Evolutionary conservation across 306 rosid genomes (phyloP), one percentile per base, ranked within the genome.

Genomic region (Quercus robur): DNA sequence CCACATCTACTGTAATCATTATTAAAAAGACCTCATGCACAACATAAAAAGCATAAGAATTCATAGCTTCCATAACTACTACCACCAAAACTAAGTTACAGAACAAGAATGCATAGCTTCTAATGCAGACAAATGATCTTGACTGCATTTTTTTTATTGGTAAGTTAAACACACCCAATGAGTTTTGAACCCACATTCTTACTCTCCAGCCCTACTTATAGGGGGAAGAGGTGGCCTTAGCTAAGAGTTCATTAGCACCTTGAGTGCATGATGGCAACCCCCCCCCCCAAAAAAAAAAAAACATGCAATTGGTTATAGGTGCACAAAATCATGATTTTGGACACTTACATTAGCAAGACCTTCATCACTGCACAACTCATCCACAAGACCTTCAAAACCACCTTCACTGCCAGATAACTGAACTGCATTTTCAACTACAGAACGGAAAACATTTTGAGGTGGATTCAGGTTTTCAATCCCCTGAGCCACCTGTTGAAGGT

Each of bases 291-390:
- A 17, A 4, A 23, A 25, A 11, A 3, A 25, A 61, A 25, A 20
- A 35, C 41, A 6, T 35, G 41, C 41, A 35, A 35, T 35, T 6
- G 30, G 17, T 2, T 26, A 26, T 14, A 11, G 28, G 19, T 62
- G 14, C 35, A 67, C 15, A 31, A 33, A 35, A 15, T 2, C n/a
- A 15, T 15, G 19, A 12, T 8, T 18, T 33, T 69, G 38, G 33
- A 49, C 70, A 75, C 94, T 70, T 77, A 95, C 99, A 64, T 84
- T 56, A 11, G 86, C 89, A 77, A 96, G 98, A 49, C 62, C 71
- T 33, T 91, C 97, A 33, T 96, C 85, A 52, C 83, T 61, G 89
- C 96, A 93, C 76, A 96, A 81, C 82, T 91, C 97, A 76, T 88
- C 89, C 81, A 92, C 87, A 73, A 93, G 83, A 81, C 80, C 93